Evolutionary conservation across 176 grass and related monocot species (phyloP), one percentile per base, ranked within the genome.

Genomic region (Musa acuminata): DNA sequence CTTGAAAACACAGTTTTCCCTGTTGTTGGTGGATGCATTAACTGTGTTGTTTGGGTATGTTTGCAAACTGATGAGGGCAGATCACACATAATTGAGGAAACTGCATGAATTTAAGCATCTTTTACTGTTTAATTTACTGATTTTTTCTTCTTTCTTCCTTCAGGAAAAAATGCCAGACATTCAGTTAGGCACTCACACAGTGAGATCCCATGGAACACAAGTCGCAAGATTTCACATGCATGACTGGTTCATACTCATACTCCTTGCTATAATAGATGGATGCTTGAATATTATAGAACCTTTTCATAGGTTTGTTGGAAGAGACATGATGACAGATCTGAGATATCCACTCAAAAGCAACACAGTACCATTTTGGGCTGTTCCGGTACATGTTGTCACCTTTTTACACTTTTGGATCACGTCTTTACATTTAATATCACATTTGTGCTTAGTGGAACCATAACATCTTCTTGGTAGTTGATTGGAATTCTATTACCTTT

Each of bases 301-400:
- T 16, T 74, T 74, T 57, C 72, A 74, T 16, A 53, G 72, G 11
- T 74, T 74, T 57, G 72, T 74, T 53, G 72, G 72, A 57, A 29
- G 24, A 74, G 72, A 57, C 21, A 74, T 74, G 72, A 74, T 74
- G 72, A 74, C 72, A 74, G 72, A 74, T 57, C 53, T 74, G 72
- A 23, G 52, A 9, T 74, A 74, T 55, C 72, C 72, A 8, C 35
- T 57, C 24, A 74, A 74, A 27, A 50, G 53, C 24, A 74, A 74
- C 23, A 74, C 72, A 29, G 52, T 74, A 20, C 72, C 72, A 74
- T 74, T 74, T 74, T 74, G 72, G 72, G 72, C 72, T 57, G 72
- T 74, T 55, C 72, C 72, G 52, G 72, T 74, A 58, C 51, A 55
- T 74, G 16, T 54, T 16, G 22, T 26, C 26, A 29, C 16, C 22